phyloP scores from a whole-genome alignment of 208 protist genomes.

The Spironucleus salmonicida region DNA sequence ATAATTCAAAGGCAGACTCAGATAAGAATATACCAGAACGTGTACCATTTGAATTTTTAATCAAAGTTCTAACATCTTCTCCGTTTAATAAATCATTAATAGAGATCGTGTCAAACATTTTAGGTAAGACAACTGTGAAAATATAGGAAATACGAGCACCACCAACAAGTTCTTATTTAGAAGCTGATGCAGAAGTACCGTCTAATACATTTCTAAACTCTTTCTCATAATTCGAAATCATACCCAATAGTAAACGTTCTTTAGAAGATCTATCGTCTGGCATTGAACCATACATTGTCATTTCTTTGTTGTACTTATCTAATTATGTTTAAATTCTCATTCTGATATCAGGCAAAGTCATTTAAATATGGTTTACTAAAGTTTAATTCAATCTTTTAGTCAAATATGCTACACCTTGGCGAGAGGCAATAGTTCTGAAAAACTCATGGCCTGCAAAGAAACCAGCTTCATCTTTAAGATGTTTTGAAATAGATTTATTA shows the following conservation, averaged over 20 bases:
- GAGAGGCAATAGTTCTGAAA: neutral
- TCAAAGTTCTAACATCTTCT: constrained; percentile 33
- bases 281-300: constrained; percentile 1
- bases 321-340: constrained; percentile 27
- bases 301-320: constrained; percentile 21
- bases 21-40: constrained; percentile 20
- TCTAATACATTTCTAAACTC: constrained; percentile 5
- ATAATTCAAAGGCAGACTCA: constrained; percentile 34
- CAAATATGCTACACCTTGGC: constrained; percentile 32
- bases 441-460: constrained; percentile 28
- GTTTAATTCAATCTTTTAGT: constrained; percentile 34
- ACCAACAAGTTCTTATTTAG: constrained; percentile 27
- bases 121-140: constrained; percentile 5
- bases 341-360: constrained; percentile 30
- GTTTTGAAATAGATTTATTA: constrained; percentile 5
- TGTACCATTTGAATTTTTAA: constrained; percentile 30
- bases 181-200: neutral
- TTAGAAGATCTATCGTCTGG: neutral
- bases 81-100: neutral
- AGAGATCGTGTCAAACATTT: constrained; percentile 17
- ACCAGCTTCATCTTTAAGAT: constrained; percentile 29
- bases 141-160: constrained; percentile 40
- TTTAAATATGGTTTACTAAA: constrained; percentile 39
- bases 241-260: neutral
- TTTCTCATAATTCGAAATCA: constrained; percentile 5